These are phyloP conservation scores for Scheffersomyces titani DNA, from an alignment of 1,139 yeast species.

Conservation along the genomic window DNA sequence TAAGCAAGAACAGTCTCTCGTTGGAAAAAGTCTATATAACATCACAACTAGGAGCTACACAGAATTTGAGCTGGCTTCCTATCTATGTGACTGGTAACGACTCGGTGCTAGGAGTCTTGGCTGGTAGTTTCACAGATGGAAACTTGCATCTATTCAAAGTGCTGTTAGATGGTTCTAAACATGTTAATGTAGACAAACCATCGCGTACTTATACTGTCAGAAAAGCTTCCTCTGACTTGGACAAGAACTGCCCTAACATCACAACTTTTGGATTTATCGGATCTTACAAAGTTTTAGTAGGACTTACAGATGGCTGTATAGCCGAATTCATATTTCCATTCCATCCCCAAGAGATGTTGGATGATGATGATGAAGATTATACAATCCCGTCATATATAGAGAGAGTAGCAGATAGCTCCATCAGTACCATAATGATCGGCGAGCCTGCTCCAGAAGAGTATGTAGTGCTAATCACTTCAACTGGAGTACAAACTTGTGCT, in stretches of 20 bases:
- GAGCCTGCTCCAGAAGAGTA: conserved; percentile 26
- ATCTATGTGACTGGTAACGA: conserved; percentile 19
- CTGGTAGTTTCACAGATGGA: conserved; percentile 67
- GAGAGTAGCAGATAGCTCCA: conserved; percentile 52
- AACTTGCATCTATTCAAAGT: conserved; percentile 54
- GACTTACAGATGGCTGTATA: conserved; percentile 65
- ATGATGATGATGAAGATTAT: conserved; percentile 9
- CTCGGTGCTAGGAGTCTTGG: conserved; percentile 43
- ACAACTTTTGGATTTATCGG: conserved; percentile 60
- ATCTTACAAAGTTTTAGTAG: conserved; percentile 53
- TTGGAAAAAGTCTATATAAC: conserved; percentile 39
- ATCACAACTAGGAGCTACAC: conserved; percentile 52
- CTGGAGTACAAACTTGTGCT: conserved; percentile 47
- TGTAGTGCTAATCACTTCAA: conserved; percentile 44
- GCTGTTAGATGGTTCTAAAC: conserved; percentile 13
- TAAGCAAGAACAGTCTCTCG: conserved; percentile 20
- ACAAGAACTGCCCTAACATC: conserved; percentile 5
- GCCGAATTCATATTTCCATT: conserved; percentile 58
- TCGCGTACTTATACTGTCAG: conserved; percentile 24
- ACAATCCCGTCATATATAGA: conserved; percentile 49
- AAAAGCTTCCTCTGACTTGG: neutral
- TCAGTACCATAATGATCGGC: conserved; percentile 46
- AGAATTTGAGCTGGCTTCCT: conserved; percentile 56
- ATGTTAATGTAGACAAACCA: conserved; percentile 25
- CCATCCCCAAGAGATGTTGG: conserved; percentile 9